phyloP scores from a whole-genome alignment of 495 filamentous ascomycete genomes.

The Emericellopsis terricola region DNA sequence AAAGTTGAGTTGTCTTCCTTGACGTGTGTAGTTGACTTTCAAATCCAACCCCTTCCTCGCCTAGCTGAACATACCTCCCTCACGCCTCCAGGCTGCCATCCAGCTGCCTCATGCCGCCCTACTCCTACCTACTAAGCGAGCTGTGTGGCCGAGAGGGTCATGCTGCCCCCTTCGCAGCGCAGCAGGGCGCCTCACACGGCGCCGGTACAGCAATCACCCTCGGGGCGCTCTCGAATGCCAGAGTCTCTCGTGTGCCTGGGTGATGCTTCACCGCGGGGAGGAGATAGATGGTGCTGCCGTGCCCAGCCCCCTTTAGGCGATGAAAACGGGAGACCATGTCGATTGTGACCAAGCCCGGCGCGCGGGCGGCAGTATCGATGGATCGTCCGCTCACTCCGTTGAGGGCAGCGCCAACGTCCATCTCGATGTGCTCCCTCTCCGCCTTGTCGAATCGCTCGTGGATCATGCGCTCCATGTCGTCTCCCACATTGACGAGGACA shows the following conservation, averaged over 20 bases:
- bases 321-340: constrained; percentile 27
- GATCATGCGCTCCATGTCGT: constrained; percentile 24
- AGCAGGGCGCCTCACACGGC: too few species aligned
- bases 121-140: too few species aligned
- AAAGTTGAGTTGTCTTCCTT: too few species aligned
- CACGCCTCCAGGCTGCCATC: too few species aligned
- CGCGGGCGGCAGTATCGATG: constrained; percentile 9
- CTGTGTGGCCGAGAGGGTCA: too few species aligned
- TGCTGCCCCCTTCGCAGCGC: too few species aligned
- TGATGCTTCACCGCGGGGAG: constrained; percentile 28
- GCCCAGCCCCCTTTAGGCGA: constrained; percentile 20
- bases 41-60: too few species aligned
- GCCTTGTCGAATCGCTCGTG: constrained; percentile 24
- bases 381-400: constrained; percentile 16
- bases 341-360: constrained; percentile 20
- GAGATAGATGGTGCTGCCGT: constrained; percentile 23
- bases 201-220: too few species aligned
- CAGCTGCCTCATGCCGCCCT: too few species aligned
- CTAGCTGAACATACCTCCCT: too few species aligned
- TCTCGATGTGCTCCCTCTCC: constrained; percentile 14
- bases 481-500: constrained; percentile 31
- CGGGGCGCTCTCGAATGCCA: too few species aligned
- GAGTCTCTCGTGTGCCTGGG: constrained; percentile 20
- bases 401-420: constrained; percentile 7
- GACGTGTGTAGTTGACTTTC: too few species aligned